phyloP scores from a whole-genome alignment of 1,284 basidiomycete genomes.

The Termitomyces sp. region DNA sequence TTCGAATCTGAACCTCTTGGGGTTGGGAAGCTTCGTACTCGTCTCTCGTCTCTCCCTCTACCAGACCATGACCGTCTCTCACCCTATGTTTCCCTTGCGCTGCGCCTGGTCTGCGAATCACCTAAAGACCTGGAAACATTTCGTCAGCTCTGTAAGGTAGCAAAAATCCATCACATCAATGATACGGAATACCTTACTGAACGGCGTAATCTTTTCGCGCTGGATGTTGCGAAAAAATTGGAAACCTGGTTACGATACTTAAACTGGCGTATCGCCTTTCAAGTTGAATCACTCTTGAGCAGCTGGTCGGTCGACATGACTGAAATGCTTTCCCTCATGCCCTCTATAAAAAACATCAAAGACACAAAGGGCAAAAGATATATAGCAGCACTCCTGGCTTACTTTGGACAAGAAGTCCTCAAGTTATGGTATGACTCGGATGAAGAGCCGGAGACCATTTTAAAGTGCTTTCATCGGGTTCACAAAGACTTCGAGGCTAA shows the following conservation, averaged over 20 bases:
- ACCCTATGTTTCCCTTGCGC: constrained; percentile 43
- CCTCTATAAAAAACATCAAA: constrained; percentile 30
- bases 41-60: constrained; percentile 31
- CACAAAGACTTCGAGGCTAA: constrained; percentile 26
- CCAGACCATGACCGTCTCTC: constrained; percentile 33
- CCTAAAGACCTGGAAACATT: constrained; percentile 34
- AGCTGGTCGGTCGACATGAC: constrained; percentile 37
- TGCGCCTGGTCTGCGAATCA: constrained; percentile 44
- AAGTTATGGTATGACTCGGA: constrained; percentile 28
- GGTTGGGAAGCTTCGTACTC: constrained; percentile 18
- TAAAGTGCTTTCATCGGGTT: constrained; percentile 32
- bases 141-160: constrained; percentile 30
- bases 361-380: constrained; percentile 30
- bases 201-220: constrained; percentile 40
- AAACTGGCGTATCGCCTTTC: constrained; percentile 50
- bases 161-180: constrained; percentile 32
- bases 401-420: constrained; percentile 35
- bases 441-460: constrained; percentile 24
- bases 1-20: constrained; percentile 32
- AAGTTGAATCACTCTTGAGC: constrained; percentile 46
- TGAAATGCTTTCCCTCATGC: constrained; percentile 42
- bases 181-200: constrained; percentile 36
- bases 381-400: constrained; percentile 37
- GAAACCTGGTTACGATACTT: constrained; percentile 34
- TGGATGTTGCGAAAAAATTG: constrained; percentile 28